phyloP scores from a whole-genome alignment of 2,329 filamentous ascomycete species.

The Arthrobotrys conoides region DNA sequence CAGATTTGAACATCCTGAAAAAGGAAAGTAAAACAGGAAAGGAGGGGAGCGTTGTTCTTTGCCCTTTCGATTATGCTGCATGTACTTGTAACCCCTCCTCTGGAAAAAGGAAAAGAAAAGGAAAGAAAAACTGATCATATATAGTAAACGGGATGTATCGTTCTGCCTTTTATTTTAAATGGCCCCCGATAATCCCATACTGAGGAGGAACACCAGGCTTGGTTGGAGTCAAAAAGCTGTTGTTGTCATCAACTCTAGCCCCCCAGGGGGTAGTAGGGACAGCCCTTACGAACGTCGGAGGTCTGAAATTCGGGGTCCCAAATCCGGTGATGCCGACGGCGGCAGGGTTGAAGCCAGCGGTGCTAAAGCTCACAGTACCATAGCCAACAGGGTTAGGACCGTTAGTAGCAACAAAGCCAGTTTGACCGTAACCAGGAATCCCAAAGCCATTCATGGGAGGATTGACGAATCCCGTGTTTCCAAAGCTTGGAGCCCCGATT shows the following conservation, averaged over 20 bases:
- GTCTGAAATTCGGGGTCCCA: not conserved
- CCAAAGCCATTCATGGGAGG: not conserved
- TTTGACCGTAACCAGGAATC: not conserved
- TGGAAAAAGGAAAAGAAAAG: too few species aligned
- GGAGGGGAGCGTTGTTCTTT: not conserved
- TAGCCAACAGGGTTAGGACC: not conserved
- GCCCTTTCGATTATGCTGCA: too few species aligned
- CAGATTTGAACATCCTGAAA: not conserved
- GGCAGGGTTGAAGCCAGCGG: not conserved
- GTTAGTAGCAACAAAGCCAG: not conserved
- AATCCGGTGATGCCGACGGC: not conserved
- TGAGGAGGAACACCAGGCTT: not conserved
- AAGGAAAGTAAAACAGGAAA: not conserved
- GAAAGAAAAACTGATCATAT: too few species aligned
- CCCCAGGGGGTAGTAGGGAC: not conserved
- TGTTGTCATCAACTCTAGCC: not conserved
- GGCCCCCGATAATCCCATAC: conserved; percentile 2
- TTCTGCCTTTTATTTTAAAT: not conserved
- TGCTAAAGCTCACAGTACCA: not conserved
- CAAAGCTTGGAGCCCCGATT: not conserved
- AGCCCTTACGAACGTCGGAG: not conserved
- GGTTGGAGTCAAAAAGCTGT: not conserved
- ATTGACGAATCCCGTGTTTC: not conserved
- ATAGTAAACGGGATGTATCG: not conserved
- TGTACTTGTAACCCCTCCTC: too few species aligned